Evolutionary conservation across 2,329 filamentous ascomycete species (phyloP), one percentile per base, ranked within the genome.

Genomic region (Graphiopsis chlorocephala): DNA sequence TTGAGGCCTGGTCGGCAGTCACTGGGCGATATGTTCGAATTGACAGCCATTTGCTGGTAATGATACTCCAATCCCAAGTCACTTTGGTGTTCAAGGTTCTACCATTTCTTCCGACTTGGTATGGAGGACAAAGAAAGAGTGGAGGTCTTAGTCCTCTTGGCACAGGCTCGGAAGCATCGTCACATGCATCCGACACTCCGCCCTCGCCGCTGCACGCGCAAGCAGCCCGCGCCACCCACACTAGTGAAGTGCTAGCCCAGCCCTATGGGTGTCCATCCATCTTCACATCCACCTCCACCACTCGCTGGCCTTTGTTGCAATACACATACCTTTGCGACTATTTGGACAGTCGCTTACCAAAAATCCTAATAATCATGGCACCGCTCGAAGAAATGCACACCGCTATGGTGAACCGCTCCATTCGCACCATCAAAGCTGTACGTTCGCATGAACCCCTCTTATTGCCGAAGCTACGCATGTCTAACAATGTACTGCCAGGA

Each of bases 401-500:
- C 66, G 86, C 86, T 53, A 85, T 87, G 85, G 87, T 89, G 79
- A 95, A 94, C 82, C 87, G 92, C 80, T 93, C 92, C 75, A 87
- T 96, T 75, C 89, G 92, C 69, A 90, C 87, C 73, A 93, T 97
- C 82, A 93, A 92, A 81, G 92, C 90, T 75, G 92, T 93, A 82
- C 72, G 86, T 76, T 58, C 15, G 55, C 20, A 25, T 23, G 3
- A 28, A 35, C 31, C 33, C 12, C 31, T 33, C 38, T 29, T 20
- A 55, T 28, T 33, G 55, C 42, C 23, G 48, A 66, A 28, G 64
- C 64, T 38, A 47, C 55, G 64, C 25, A 20, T 61, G 50, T 53
- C 35, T 64, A 20, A 29, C 57, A 26, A 33, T 11, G n/a, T 20
- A 50, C n/a, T 61, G 25, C 35, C 70, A 97, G 93, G 93, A 97